Percentiles rank a stretch among this genome's conserved stretches.
These are phyloP conservation scores for Helotiales sp. DNA, from an alignment of 2,329 filamentous ascomycete genomes.

Conservation along the genomic window DNA sequence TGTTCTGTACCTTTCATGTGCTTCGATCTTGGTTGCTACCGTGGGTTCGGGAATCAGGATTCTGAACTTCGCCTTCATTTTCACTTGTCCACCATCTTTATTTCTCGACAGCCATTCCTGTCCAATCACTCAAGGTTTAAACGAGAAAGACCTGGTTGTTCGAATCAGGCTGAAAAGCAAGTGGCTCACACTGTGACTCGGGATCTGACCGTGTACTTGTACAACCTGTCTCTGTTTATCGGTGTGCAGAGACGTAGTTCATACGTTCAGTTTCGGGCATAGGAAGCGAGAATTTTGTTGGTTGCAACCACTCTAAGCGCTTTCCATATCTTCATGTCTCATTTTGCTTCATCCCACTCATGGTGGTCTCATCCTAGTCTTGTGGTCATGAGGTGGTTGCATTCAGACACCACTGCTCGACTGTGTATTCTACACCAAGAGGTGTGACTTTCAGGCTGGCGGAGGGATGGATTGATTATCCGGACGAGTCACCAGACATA, in stretches of 20 bases:
- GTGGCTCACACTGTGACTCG: not conserved
- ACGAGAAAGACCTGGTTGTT: not conserved
- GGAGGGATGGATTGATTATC: not conserved
- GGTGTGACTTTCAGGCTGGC: not conserved
- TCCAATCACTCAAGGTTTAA: not conserved
- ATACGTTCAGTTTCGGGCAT: not conserved
- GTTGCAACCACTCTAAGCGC: not conserved
- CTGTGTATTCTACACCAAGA: not conserved
- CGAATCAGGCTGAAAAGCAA: not conserved
- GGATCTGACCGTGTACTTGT: not conserved
- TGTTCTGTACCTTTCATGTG: too few relatives aligned
- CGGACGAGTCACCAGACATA: not conserved
- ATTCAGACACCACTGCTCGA: not conserved
- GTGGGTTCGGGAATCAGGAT: not conserved
- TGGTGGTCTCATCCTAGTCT: not conserved
- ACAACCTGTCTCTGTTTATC: not conserved
- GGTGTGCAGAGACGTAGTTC: not conserved
- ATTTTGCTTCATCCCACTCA: not conserved
- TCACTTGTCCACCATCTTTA: not conserved
- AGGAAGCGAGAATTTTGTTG: not conserved
- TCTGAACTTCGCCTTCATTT: not conserved
- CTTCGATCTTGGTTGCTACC: not conserved
- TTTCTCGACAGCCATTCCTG: not conserved
- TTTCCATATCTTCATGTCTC: not conserved
- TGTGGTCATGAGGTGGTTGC: not conserved